Percentiles rank a stretch among this genome's conserved stretches.
These are phyloP conservation scores for Ochromonas danica DNA, from an alignment of 108 stramenopile species.

Conservation along the genomic window DNA sequence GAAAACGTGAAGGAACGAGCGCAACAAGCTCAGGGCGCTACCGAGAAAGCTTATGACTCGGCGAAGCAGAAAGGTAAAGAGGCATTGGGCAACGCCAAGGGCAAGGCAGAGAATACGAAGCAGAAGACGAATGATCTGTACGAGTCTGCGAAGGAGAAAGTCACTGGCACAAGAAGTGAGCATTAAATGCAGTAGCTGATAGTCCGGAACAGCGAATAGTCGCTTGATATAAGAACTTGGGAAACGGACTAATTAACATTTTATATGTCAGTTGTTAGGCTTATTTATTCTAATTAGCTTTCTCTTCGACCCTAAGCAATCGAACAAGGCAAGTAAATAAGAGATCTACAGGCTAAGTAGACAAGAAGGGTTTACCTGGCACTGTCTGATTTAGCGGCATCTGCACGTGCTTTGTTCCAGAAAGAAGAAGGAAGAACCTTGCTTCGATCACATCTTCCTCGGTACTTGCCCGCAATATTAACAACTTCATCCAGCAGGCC, in stretches of 20 bases:
- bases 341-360: not conserved
- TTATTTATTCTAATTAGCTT: not conserved
- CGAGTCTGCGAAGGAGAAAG: not conserved
- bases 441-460: constrained; percentile 78
- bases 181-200: too few species aligned
- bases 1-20: not conserved
- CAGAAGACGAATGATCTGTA: not conserved
- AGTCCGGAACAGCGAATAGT: too few species aligned
- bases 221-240: not conserved
- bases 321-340: not conserved
- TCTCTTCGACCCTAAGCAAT: not conserved
- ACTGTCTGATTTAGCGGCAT: constrained; percentile 38
- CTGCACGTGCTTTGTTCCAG: constrained; percentile 68
- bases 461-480: constrained; percentile 87
- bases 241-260: not conserved
- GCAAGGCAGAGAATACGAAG: too few species aligned
- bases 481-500: constrained; percentile 85
- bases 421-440: constrained; percentile 90
- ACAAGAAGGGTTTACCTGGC: not conserved
- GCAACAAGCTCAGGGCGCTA: not conserved
- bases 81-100: too few species aligned
- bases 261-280: not conserved
- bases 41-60: not conserved
- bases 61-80: not conserved
- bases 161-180: not conserved